Evolutionary conservation across 2,329 filamentous ascomycete genomes (phyloP).

Genomic region (Hypoxylon sp.): DNA sequence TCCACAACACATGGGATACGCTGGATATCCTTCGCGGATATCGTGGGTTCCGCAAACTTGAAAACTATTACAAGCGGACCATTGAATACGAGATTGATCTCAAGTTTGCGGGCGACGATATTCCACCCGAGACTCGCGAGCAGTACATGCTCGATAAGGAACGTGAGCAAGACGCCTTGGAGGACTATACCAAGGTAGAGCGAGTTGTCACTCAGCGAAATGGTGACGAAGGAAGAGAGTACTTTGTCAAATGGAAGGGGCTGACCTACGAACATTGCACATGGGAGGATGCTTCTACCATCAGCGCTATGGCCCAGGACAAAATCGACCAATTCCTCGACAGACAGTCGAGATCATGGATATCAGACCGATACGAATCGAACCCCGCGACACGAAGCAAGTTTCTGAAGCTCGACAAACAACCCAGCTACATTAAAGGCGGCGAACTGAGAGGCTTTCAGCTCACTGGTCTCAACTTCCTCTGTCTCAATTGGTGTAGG

Average conservation of each 20-base stretch:
- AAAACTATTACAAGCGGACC: constrained; percentile 92
- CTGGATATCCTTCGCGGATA: constrained; percentile 79
- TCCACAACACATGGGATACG: constrained; percentile 95
- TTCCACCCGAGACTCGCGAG: constrained; percentile 87
- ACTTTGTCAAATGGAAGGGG: constrained; percentile 97
- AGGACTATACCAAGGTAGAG: constrained; percentile 93
- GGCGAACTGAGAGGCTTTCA: constrained; percentile 94
- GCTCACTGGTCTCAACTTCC: constrained; percentile 91
- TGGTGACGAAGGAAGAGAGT: constrained; percentile 84
- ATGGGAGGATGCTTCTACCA: constrained; percentile 84
- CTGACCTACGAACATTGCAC: constrained; percentile 94
- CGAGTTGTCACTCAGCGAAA: constrained; percentile 88
- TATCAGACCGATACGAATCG: constrained; percentile 82
- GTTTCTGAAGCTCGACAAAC: constrained; percentile 80
- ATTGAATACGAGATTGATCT: constrained; percentile 85
- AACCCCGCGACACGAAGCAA: constrained; percentile 79
- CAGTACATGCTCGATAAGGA: constrained; percentile 97
- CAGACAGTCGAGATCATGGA: constrained; percentile 82
- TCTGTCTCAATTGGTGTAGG: constrained; percentile 95
- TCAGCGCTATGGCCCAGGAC: constrained; percentile 83
- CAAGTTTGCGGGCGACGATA: constrained; percentile 77
- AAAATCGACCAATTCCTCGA: constrained; percentile 94
- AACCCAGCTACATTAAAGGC: constrained; percentile 86
- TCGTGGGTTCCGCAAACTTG: constrained; percentile 87
- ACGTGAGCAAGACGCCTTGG: constrained; percentile 86